A percentile compares a stretch with the other conserved stretches of the same genome.
phyloP scores from a whole-genome alignment of 2,329 filamentous ascomycete genomes.

The Xylaria sp. region DNA sequence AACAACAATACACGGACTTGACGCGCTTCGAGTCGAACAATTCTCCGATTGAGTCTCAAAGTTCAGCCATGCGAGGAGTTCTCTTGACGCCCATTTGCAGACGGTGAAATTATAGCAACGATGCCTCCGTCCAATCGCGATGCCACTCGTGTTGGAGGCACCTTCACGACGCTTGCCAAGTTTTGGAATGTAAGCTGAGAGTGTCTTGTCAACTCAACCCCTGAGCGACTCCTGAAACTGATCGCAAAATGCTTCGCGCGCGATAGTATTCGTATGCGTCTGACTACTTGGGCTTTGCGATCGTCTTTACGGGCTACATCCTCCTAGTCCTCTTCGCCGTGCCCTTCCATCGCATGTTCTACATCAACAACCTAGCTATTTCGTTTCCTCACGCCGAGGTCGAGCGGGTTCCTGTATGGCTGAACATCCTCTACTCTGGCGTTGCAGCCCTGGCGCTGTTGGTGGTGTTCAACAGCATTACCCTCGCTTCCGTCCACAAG shows the following conservation, averaged over 20 bases:
- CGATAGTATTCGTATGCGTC: constrained; percentile 72
- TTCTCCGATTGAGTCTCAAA: not conserved
- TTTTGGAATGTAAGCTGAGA: constrained; percentile 43
- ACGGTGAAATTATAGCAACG: constrained; percentile 42
- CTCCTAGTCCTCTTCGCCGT: constrained; percentile 64
- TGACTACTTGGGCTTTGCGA: constrained; percentile 75
- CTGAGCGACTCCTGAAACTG: not conserved
- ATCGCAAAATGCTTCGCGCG: constrained; percentile 14
- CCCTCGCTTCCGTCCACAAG: constrained; percentile 66
- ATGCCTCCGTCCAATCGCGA: constrained; percentile 35
- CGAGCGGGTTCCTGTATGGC: constrained; percentile 75
- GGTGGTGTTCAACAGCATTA: constrained; percentile 56
- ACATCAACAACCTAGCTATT: constrained; percentile 75
- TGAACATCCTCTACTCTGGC: constrained; percentile 75
- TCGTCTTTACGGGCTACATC: constrained; percentile 64
- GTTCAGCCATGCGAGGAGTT: constrained; percentile 35
- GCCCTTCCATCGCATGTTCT: constrained; percentile 94
- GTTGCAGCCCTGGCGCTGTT: constrained; percentile 65
- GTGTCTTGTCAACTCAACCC: too few species aligned
- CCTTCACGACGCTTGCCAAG: constrained; percentile 34
- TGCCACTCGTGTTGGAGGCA: constrained; percentile 21
- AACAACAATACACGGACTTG: not conserved
- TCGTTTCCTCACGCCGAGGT: constrained; percentile 79
- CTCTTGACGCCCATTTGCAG: constrained; percentile 35
- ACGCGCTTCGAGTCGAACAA: not conserved